These are phyloP conservation scores for Aureobasidium sp. DNA, from an alignment of 2,329 filamentous ascomycete genomes.

Conservation along the genomic window DNA sequence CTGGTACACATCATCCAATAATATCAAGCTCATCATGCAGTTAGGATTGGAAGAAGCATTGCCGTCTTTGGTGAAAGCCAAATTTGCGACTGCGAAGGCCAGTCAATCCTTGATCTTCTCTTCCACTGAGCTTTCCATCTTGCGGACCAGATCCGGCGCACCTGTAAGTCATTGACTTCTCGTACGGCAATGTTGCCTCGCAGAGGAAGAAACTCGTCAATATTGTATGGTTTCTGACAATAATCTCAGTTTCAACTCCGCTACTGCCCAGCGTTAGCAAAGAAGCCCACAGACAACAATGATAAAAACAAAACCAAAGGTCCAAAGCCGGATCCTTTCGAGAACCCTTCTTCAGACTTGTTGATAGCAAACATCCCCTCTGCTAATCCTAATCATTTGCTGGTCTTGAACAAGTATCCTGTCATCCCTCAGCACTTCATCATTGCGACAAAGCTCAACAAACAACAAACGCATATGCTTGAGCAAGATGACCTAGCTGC, in stretches of 20 bases:
- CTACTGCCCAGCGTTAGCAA: slow-evolving; percentile 59
- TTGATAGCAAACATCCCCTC: slow-evolving; percentile 43
- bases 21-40: not conserved
- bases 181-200: no score
- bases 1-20: not conserved
- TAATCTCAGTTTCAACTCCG: slow-evolving; percentile 61
- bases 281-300: slow-evolving; percentile 44
- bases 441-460: slow-evolving; percentile 55
- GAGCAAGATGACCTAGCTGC: slow-evolving; percentile 52
- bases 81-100: slow-evolving; percentile 28
- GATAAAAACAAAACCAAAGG: slow-evolving; percentile 30
- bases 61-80: slow-evolving; percentile 26
- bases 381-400: slow-evolving; percentile 42
- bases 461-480: slow-evolving; percentile 56
- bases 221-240: not conserved
- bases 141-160: slow-evolving; percentile 15
- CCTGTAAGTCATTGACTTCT: not conserved
- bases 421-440: slow-evolving; percentile 65
- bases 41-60: slow-evolving; percentile 11
- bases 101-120: slow-evolving; percentile 30
- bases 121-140: slow-evolving; percentile 29
- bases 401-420: slow-evolving; percentile 69
- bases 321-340: slow-evolving; percentile 53
- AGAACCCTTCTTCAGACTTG: slow-evolving; percentile 45
- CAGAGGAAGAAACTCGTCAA: not conserved